Base-by-base conservation (phyloP, 352 stramenopile genomes). In the Globisporangium alternatum region DNA sequence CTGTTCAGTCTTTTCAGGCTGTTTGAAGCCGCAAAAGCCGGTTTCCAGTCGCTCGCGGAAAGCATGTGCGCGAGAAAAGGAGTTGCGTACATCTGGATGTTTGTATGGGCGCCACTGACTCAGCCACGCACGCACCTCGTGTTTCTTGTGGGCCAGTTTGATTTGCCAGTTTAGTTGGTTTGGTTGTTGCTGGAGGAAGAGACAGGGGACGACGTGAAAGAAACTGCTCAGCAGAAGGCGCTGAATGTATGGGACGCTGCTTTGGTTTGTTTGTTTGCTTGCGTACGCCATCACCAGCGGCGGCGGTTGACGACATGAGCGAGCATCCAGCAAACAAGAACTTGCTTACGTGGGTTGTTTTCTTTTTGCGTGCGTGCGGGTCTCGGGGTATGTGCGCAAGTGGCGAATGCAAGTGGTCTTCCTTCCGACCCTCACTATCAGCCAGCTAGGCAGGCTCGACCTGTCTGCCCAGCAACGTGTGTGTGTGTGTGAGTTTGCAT, bases 201-300 rank as follows among this genome's bases (percentile, higher is more conserved):
- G 30, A 58, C 19, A 62, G 43, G 47, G 31, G 59, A 49, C 59
- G 59, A 57, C 59, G 59, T 65, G 59, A 65, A 65, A 65, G 45
- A 65, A 65, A 65, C 30, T 41, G 28, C 44, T 37, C 53, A 41
- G 48, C 49, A 56, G 49, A 17, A 43, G 25, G 28, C 21, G n/a
- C 31, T 58, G 30, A 41, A 58, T 58, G 30, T 33, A 31, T 54
- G 47, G 47, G 21, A 39, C 17, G 41, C 19, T 39, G 56, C 5
- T 33, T 58, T 10, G 12, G 25, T 41, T 31, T 35, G 35, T 28
- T 28, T 28, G n/a, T 22, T n/a, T 19, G 33, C 41, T 47, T 60
- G 37, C n/a, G 33, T 43, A 44, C 51, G 31, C 31, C 31, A 47
- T 9, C 47, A 52, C 45, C n/a, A 17, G 44, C 25, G 25, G 25